Base-by-base conservation (phyloP, 495 filamentous ascomycete genomes). In the Penicillium paxilli region DNA sequence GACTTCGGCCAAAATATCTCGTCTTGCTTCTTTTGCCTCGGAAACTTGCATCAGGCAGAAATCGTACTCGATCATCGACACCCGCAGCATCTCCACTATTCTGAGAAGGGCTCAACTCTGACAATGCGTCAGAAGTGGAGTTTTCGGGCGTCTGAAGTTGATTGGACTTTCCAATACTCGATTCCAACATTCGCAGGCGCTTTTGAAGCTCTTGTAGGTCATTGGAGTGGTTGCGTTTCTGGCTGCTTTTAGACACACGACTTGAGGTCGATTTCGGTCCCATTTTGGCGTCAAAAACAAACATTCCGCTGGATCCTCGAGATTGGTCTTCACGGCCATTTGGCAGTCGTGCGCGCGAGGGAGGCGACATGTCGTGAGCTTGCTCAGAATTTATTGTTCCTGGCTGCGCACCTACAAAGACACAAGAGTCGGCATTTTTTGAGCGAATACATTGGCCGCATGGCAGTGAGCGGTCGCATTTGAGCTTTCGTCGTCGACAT, bases 401-500 rank as follows among this genome's bases (percentile, higher is more conserved):
- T 8, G 58, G 49, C 48, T 65, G 64, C 1, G 64, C 33, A 12
- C 68, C 67, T 4, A 63, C 63, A 52, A 72, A 77, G 4, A 67
- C 60, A 33, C 74, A 77, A 10, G 55, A 57, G 0, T 69, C 64
- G 0, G 73, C 64, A 12, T 66, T 70, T 35, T 75, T 73, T 8
- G 71, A 72, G 54, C 85, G 83, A 32, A 73, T 62, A 62, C 86
- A 89, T 61, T 87, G 86, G 28, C 80, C 79, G 55, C 86, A 89
- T 19, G 86, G 85, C 44, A 82, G 80, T 24, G 74, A 72, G 24
- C 85, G 83, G 63, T 88, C 84, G 69, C 86, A 89, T 66, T 85
- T 87, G 56, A 88, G 78, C 69, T 89, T 89, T 49, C 85, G 78
- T 26, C 80, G 77, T 49, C 86, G 81, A 56, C 86, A 89, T 51